Conservation (phyloP, 768 basidiomycete species). For the Leccinum uliginosum region DNA sequence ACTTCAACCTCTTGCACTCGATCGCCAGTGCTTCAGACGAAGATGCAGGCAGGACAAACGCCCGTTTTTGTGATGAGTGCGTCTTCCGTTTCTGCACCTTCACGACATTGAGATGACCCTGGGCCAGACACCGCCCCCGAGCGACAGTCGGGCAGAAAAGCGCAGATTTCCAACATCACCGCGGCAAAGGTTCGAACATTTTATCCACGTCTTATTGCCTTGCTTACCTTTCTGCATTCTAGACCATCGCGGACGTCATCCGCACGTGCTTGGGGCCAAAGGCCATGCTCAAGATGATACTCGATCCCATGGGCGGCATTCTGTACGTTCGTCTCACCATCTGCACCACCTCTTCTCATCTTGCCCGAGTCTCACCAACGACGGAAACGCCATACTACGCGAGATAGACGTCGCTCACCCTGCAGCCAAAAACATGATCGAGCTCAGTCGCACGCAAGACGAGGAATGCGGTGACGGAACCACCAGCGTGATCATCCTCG, state of each 20-base stretch:
- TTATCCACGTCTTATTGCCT: too few relatives aligned
- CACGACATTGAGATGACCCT: not conserved
- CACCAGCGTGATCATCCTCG: conserved; percentile 96
- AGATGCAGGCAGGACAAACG: not conserved
- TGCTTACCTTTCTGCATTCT: not conserved
- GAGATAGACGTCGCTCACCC: conserved; percentile 99
- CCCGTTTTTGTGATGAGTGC: not conserved
- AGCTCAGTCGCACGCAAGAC: conserved; percentile 95
- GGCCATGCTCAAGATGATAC: conserved; percentile 99
- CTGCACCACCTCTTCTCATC: not conserved
- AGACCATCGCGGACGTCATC: conserved; percentile 98
- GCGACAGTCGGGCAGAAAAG: conserved; percentile 90
- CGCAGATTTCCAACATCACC: conserved; percentile 94
- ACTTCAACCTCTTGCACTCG: too few relatives aligned
- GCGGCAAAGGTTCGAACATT: conserved; percentile 76
- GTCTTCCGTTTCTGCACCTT: not conserved
- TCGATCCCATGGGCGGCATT: conserved; percentile 99
- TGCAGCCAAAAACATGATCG: conserved; percentile 99
- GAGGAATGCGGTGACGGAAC: conserved; percentile 99
- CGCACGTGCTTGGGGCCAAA: conserved; percentile 96
- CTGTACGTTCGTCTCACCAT: conserved; percentile 48
- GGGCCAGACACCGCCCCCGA: conserved; percentile 92
- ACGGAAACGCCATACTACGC: conserved; percentile 97
- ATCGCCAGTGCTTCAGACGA: not conserved
- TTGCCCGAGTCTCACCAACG: conserved; percentile 77